A percentile compares a stretch with the other conserved stretches of the same genome.
These are phyloP conservation scores for Annulohypoxylon maeteangense DNA, from an alignment of 495 filamentous ascomycete species.

Conservation along the genomic window DNA sequence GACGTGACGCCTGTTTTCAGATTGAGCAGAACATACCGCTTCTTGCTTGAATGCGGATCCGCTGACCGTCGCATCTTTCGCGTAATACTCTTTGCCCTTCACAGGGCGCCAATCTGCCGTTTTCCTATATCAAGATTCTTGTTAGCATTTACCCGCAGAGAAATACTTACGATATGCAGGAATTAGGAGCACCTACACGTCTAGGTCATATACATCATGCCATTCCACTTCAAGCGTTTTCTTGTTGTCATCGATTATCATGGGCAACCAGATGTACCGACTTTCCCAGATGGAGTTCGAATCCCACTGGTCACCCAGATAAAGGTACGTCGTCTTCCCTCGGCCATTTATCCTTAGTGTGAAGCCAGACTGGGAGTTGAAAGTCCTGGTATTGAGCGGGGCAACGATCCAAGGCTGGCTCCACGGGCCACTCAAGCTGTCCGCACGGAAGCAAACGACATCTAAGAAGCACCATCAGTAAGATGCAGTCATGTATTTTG, in stretches of 20 bases:
- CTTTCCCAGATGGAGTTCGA: constrained; percentile 62
- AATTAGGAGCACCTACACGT: constrained; percentile 45
- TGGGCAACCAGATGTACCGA: constrained; percentile 64
- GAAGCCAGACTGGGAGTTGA: constrained; percentile 65
- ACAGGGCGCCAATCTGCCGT: constrained; percentile 57
- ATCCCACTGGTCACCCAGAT: constrained; percentile 64
- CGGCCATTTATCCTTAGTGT: constrained; percentile 56
- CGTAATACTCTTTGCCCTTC: constrained; percentile 55
- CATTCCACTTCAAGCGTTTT: constrained; percentile 53
- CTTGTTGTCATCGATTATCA: constrained; percentile 53
- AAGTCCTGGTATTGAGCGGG: constrained; percentile 60
- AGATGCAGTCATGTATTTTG: neutral
- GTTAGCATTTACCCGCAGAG: neutral
- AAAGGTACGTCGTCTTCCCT: constrained; percentile 61
- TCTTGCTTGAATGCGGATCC: constrained; percentile 61
- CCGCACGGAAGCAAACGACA: constrained; percentile 59
- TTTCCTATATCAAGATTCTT: constrained; percentile 41
- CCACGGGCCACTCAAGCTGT: constrained; percentile 62
- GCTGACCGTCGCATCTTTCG: constrained; percentile 51
- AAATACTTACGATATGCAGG: neutral
- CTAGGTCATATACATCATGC: constrained; percentile 58
- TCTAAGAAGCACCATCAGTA: constrained; percentile 38
- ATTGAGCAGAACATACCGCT: constrained; percentile 38
- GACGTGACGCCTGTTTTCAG: neutral
- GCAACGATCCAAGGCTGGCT: constrained; percentile 61